Base-by-base conservation (phyloP, 441 rosid genomes). In the Erodium texanum region DNA sequence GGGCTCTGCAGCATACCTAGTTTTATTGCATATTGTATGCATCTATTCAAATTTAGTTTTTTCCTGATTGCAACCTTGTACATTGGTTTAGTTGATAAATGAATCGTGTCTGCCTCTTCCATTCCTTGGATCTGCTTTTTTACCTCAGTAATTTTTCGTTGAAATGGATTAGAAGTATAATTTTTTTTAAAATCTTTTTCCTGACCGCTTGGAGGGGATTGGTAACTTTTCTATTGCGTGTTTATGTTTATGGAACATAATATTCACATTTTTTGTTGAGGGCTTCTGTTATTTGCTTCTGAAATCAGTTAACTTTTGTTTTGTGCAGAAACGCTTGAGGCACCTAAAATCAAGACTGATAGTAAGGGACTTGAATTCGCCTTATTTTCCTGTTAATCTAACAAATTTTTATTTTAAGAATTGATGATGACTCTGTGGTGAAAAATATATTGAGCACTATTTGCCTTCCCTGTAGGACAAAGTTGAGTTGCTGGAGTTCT, bases 251-350 rank as follows among this genome's bases (percentile, higher is more conserved):
- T 5, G 59, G n/a, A 18, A 18, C 22, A 16, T 16, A 16, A 52
- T n/a, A 52, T 52, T 52, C 19, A 7, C 22, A 52, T 19, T 52
- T 52, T 19, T 52, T 52, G 11, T 16, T 52, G 23, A 16, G n/a
- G 59, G 59, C 59, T 52, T 16, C 8, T 52, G 59, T 52, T 18
- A 52, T 52, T 52, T 52, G 59, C 23, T 23, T 52, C 50, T 43
- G 50, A 43, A 69, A 71, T 29, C 68, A 16, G 52, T 66, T 66
- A 34, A 65, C 23, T 43, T 5, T 70, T 71, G 50, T 68, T 77
- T 70, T 66, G 16, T 72, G 78, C 89, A 93, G 99, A 91, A 86
- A 87, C 99, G 96, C 12, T 73, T 93, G 63, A 91, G 84, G 75
- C 84, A 82, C 71, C 82, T 79, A 32, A 91, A 77, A 78, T 81